Base-by-base conservation (phyloP, 345 rosid species). In the Syzygium oleosum region DNA sequence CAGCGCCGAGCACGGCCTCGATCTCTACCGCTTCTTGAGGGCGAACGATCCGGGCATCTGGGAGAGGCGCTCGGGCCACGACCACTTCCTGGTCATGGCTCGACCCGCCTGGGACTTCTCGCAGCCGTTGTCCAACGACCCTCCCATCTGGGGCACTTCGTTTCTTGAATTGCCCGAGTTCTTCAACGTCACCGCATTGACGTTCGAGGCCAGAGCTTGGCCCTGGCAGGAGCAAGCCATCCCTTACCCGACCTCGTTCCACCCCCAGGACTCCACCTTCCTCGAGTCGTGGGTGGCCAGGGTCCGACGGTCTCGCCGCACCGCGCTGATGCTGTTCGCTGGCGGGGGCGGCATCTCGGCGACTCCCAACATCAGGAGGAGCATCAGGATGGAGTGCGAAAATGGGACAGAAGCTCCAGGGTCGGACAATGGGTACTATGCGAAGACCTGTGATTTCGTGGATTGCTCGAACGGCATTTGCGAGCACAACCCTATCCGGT, bases 51-150 rank as follows among this genome's bases (percentile, higher is more conserved):
- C 93, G 6, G 89, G 87, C 77, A 91, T 98, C 80, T 96, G 98
- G 99, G 85, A 89, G 49, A 92, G 94, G 7, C 86, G 88, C 53
- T 79, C 87, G 9, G 97, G 99, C 61, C 92, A 90, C 63, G 99
- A 98, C 88, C 99, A 98, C 91, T 96, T 98, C 89, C 90, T 95
- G 77, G 93, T 98, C 21, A 95, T 98, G 96, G 94, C 99, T 10
- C 91, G 99, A 15, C 99, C 99, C 52, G 99, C 98, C 84, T 98
- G 97, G 99, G 99, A 95, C 89, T 97, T 97, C 91, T 96, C 99
- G 2, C 98, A 96, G 90, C 91, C 96, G 22, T 87, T 92, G 85
- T 87, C 93, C 86, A 89, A 78, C 85, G 98, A 97, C 88, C 98
- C 97, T 17, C 98, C 98, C 2, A 53, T 95, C 7, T 96, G 99